Conservation (phyloP, 2,329 filamentous ascomycete genomes). For the Fusarium cyanostomum region DNA sequence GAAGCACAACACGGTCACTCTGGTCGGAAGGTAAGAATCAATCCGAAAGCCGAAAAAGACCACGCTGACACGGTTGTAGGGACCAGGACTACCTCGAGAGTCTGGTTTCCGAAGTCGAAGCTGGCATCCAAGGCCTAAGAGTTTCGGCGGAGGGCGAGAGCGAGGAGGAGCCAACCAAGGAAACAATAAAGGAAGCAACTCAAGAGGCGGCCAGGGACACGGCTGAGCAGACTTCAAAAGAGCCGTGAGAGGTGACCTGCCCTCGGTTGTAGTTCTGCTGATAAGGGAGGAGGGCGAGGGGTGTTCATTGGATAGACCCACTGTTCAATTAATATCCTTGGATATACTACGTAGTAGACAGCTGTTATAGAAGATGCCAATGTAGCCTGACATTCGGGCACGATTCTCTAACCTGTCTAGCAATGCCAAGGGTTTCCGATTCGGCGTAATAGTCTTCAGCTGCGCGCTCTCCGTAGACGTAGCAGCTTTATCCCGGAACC, state of each 20-base stretch:
- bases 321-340: constrained; percentile 22
- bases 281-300: constrained; percentile 3
- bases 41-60: background rate
- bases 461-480: constrained; percentile 2
- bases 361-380: constrained; percentile 17
- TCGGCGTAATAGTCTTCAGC: background rate
- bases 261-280: background rate
- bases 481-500: constrained; percentile 1
- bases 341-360: constrained; percentile 28
- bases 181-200: constrained; percentile 26
- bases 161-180: constrained; percentile 60
- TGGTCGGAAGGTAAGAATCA: constrained; percentile 70
- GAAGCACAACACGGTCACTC: constrained; percentile 86
- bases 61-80: constrained; percentile 49
- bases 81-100: constrained; percentile 82
- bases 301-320: constrained; percentile 14
- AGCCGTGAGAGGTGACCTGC: constrained; percentile 17
- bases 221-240: constrained; percentile 11
- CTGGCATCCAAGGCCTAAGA: constrained; percentile 76
- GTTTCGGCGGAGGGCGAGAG: constrained; percentile 77
- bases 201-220: constrained; percentile 22
- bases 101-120: constrained; percentile 79
- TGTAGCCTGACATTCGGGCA: constrained; percentile 10
- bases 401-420: constrained; percentile 14
- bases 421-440: background rate